Conservation (phyloP, 805 yeast genomes). For the Torulaspora indica region DNA sequence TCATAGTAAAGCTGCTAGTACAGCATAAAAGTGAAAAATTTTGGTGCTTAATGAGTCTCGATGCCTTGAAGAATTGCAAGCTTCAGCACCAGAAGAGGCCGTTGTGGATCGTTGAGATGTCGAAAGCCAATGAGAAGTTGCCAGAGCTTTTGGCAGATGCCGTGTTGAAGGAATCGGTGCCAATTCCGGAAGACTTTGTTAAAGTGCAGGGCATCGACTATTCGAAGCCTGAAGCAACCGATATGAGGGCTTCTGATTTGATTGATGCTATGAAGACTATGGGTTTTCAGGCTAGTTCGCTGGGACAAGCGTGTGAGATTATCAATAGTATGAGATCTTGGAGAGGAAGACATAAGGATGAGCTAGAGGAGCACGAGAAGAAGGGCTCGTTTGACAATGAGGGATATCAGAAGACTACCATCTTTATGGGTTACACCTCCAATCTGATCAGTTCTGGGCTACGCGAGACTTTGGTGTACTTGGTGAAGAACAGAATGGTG, state of each 20-base stretch:
- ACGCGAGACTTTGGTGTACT: slow-evolving; percentile 80
- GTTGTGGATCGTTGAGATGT: slow-evolving; percentile 24
- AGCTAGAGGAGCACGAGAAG: slow-evolving; percentile 61
- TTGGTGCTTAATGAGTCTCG: not conserved
- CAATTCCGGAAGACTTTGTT: slow-evolving; percentile 75
- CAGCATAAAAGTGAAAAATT: slow-evolving; percentile 1
- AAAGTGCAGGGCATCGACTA: slow-evolving; percentile 88
- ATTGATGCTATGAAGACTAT: slow-evolving; percentile 80
- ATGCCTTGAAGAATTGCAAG: not conserved
- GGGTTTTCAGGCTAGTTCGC: slow-evolving; percentile 95
- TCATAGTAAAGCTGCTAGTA: slow-evolving; percentile 1
- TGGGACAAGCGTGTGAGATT: slow-evolving; percentile 86
- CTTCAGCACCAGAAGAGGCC: not conserved
- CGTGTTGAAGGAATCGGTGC: slow-evolving; percentile 78
- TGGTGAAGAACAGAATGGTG: slow-evolving; percentile 91
- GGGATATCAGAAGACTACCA: slow-evolving; percentile 79
- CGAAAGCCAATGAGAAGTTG: slow-evolving; percentile 39
- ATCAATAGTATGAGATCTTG: slow-evolving; percentile 88
- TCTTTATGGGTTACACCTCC: slow-evolving; percentile 94
- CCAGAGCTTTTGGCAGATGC: slow-evolving; percentile 87
- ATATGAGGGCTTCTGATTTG: slow-evolving; percentile 75
- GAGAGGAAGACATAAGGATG: slow-evolving; percentile 77
- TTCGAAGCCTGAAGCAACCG: slow-evolving; percentile 65
- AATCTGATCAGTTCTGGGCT: slow-evolving; percentile 92
- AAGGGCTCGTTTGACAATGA: slow-evolving; percentile 73